These are phyloP conservation scores for Solanum piurae DNA, from an alignment of 257 asterid species.

Conservation along the genomic window DNA sequence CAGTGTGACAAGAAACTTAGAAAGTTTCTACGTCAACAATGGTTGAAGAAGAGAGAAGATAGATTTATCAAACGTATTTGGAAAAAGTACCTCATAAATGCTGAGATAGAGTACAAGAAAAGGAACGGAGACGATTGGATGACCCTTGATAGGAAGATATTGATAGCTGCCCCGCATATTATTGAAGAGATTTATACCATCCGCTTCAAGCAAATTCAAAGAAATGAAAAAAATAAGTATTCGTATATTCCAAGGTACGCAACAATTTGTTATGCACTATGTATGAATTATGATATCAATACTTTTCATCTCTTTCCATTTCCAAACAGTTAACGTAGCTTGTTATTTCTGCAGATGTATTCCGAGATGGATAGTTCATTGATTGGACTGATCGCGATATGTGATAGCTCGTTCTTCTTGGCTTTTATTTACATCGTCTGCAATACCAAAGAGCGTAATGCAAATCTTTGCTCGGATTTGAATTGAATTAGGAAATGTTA, in stretches of 20 bases:
- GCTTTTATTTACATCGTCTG: too few relatives aligned
- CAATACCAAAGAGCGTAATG: neutral
- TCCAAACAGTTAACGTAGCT: neutral
- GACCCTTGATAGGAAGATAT: neutral
- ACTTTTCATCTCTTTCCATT: neutral
- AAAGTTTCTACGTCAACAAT: neutral
- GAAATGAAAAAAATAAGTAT: neutral
- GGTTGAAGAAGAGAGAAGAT: neutral
- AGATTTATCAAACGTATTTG: neutral
- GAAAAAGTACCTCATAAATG: neutral
- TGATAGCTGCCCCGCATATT: neutral
- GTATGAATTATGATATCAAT: neutral
- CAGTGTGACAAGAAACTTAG: neutral
- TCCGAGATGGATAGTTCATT: neutral
- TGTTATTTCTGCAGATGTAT: neutral
- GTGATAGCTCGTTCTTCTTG: neutral
- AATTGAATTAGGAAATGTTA: neutral
- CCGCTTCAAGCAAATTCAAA: neutral
- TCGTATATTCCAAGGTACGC: neutral
- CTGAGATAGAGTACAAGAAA: neutral
- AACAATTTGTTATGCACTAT: neutral
- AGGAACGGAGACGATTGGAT: neutral
- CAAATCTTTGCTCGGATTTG: neutral
- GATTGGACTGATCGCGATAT: neutral
- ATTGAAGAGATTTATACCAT: neutral